Conservation (phyloP, 176 grass and related monocot genomes). For the Canna indica region DNA sequence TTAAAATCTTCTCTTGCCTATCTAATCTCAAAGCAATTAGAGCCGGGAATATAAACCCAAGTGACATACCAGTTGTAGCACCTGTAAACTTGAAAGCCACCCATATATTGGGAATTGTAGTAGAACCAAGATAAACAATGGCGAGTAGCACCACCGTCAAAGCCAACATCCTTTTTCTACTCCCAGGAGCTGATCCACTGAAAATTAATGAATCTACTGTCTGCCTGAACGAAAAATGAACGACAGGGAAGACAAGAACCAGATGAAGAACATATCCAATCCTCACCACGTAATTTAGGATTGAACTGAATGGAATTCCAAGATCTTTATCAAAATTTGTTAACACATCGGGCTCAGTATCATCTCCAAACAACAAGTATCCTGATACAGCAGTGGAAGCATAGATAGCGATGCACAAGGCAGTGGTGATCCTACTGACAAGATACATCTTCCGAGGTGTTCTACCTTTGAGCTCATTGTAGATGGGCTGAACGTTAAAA, state of each 20-base stretch:
- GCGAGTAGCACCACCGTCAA: slow-evolving; percentile 69
- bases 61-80: slow-evolving; percentile 63
- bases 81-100: slow-evolving; percentile 95
- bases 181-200: slow-evolving; percentile 24
- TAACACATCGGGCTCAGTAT: slow-evolving; percentile 78
- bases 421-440: slow-evolving; percentile 53
- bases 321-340: slow-evolving; percentile 98
- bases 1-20: slow-evolving; percentile 52
- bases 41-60: slow-evolving; percentile 89
- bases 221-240: slow-evolving; percentile 96
- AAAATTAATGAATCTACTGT: slow-evolving; percentile 75
- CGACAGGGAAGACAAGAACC: slow-evolving; percentile 83
- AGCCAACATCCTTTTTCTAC: slow-evolving; percentile 51
- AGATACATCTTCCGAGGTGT: slow-evolving; percentile 77
- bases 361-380: slow-evolving; percentile 74
- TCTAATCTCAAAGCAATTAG: slow-evolving; percentile 67
- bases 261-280: slow-evolving; percentile 90
- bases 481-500: slow-evolving; percentile 92
- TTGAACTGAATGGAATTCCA: slow-evolving; percentile 72
- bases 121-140: slow-evolving; percentile 70
- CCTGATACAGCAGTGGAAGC: slow-evolving; percentile 68
- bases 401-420: slow-evolving; percentile 61
- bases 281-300: slow-evolving; percentile 86
- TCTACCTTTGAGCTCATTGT: slow-evolving; percentile 85
- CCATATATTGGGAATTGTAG: slow-evolving; percentile 94